Base-by-base conservation (phyloP, 2,329 filamentous ascomycete genomes). In the Aspergillus japonicus region DNA sequence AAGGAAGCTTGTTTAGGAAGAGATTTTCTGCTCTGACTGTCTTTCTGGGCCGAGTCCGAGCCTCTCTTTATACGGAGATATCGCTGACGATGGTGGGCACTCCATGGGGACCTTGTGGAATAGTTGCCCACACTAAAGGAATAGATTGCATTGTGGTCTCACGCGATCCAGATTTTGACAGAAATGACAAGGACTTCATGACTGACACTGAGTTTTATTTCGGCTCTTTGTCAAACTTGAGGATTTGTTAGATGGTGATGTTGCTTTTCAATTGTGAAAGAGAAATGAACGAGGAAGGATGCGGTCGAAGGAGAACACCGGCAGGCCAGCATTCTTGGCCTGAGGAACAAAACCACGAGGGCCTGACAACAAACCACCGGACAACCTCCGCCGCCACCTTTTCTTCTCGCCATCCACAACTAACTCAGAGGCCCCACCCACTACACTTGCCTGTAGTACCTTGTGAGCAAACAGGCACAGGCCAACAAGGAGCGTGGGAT, bases 71-170 rank as follows among this genome's bases (percentile, higher is more conserved):
- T 55, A 55, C 48, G 12, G 14, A 16, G 14, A 16, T 44, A 26
- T 31, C 4, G 39, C 16, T 33, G 53, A 31, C 7, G 39, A 19
- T 19, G 53, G 26, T 47, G 47, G 53, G 47, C 26, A 35, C 31
- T 48, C 47, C 8, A 31, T n/a, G 53, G 47, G 53, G 53, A 55
- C 53, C 53, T 55, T 55, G 53, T 33, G 42, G 42, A n/a, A 23
- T 26, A 11, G 42, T 33, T 14, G 12, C 53, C 53, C 26, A 48
- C 53, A 55, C 42, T 55, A 55, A 48, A 24, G 10, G 26, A 16
- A 24, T 55, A 33, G 53, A 19, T 31, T 33, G 26, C 44, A 44
- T 24, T 47, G 47, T 26, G 48, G 19, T 26, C 48, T 24, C 12
- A 55, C 53, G 31, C 53, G 53, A 47, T 33, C 19, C 39, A 44